Base-by-base conservation (phyloP, 2,329 filamentous ascomycete genomes). In the Colletotrichum magnum region DNA sequence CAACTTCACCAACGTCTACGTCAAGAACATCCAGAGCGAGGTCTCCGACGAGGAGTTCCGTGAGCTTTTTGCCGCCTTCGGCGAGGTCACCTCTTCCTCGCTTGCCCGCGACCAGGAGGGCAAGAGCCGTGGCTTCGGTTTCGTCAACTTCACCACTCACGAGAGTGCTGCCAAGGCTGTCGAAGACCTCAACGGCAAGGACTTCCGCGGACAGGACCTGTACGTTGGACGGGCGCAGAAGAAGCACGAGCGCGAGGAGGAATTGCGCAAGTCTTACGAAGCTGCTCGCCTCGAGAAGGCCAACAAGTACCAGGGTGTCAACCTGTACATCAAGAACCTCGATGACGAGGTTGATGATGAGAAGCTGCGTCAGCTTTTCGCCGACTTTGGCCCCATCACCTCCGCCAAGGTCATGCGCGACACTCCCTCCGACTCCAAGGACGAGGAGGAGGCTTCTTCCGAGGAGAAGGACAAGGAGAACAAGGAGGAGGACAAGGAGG, bases 381-480 rank as follows among this genome's bases (percentile, higher is more conserved):
- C 91, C 78, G 89, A 94, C 74, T 98, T 93, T 77, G 96, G 96
- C 72, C 94, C 93, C 76, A 98, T 99, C 83, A 99, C 96, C 71
- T 98, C 96, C 45, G 95, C 96, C 77, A 98, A 98, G 91, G 95
- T 99, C 77, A 99, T 99, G 96, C 94, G 96, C 76, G 96, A 99
- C 77, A 90, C 88, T 61, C 79, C 85, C 68, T 80, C 85, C 69
- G 87, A 90, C 67, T 82, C 84, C 50, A 87, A 88, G 63, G 86
- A 83, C 66, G 84, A 88, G 18, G 86, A 88, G 70, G 86, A 89
- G 72, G 82, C 84, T 39, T 83, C 88, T 73, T 84, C 88, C 71
- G 81, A 83, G 72, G 82, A 85, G 73, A 82, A 85, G 64, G 70
- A 71, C 39, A 86, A 89, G 70, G 84, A 89, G 75, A 79, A 82